Conservation (phyloP, 2,329 filamentous ascomycete species). For the Ascocoryne sarcoides region DNA sequence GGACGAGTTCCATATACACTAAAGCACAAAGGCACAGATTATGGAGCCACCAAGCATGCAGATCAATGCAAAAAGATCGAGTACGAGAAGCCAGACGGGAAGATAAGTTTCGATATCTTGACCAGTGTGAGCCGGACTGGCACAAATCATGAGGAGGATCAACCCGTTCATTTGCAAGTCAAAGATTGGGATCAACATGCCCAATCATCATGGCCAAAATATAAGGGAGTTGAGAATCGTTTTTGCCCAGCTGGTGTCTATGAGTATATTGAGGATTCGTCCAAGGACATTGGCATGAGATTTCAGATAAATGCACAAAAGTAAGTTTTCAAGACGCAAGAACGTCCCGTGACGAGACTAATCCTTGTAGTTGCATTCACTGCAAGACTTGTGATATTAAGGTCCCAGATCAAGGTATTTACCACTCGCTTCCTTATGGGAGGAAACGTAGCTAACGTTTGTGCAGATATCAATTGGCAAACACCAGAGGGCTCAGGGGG, state of each 20-base stretch:
- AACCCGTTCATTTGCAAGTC: conserved; percentile 92
- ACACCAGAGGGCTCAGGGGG: conserved; percentile 86
- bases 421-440: too few species aligned
- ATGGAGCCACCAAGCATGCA: conserved; percentile 70
- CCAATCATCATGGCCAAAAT: conserved; percentile 71
- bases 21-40: conserved; percentile 71
- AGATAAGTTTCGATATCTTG: conserved; percentile 91
- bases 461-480: conserved; percentile 83
- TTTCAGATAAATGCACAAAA: conserved; percentile 99
- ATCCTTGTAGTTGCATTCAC: conserved; percentile 75
- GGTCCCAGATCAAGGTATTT: conserved; percentile 62
- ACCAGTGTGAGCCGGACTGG: conserved; percentile 92
- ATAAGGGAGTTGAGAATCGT: conserved; percentile 87
- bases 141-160: conserved; percentile 97
- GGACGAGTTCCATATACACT: conserved; percentile 88
- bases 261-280: conserved; percentile 90
- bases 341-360: background rate
- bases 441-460: conserved; percentile 5
- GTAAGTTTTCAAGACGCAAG: conserved; percentile 47
- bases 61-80: conserved; percentile 81
- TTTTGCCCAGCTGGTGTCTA: conserved; percentile 98
- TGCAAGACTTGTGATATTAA: conserved; percentile 99
- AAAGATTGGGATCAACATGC: conserved; percentile 92
- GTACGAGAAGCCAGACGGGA: conserved; percentile 92
- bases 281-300: conserved; percentile 76